Base-by-base conservation (phyloP, 2,329 filamentous ascomycete genomes). In the Microdochium trichocladiopsis region DNA sequence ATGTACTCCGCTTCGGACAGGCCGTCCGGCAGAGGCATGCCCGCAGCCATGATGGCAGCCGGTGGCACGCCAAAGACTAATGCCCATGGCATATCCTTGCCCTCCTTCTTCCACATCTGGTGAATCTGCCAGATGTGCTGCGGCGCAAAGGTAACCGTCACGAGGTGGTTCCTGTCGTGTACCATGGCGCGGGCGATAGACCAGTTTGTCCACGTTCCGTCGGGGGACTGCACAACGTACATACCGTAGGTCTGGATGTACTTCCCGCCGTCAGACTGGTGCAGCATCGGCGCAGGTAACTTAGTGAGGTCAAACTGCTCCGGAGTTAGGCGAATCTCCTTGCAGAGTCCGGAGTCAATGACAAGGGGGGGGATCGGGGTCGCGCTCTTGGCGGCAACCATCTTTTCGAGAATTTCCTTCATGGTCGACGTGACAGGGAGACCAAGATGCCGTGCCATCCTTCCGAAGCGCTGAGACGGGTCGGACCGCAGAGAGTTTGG, bases 211-310 rank as follows among this genome's bases (percentile, higher is more conserved):
- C 76, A 79, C 11, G 60, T 63, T 2, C 65, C 67, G 53, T 74
- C 71, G 0, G 76, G 73, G 0, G 69, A 65, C 54, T 72, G 70
- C 0, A 78, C 57, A 10, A 78, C 59, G 50, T 78, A 69, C 61
- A 79, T 73, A 2, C 76, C 76, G 51, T 72, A 75, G 0, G 75
- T 79, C 53, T 77, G 74, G 21, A 79, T 60, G 52, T 78, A 79
- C 51, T 72, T 74, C 0, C 76, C 76, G 0, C 76, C 75, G 52
- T 79, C 75, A 0, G 60, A 57, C 53, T 71, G 51, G 57, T 78
- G 72, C 0, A 78, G 60, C 10, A 68, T 48, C 0, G 75, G 76
- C 0, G 64, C 66, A 0, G 76, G 73, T 0, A 77, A 60, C 12
- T 57, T 60, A 0, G 60, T 68, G 1, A 79, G 65, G 57, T 77